Base-by-base conservation (phyloP, 2,329 filamentous ascomycete genomes). In the Calonectria naviculata region DNA sequence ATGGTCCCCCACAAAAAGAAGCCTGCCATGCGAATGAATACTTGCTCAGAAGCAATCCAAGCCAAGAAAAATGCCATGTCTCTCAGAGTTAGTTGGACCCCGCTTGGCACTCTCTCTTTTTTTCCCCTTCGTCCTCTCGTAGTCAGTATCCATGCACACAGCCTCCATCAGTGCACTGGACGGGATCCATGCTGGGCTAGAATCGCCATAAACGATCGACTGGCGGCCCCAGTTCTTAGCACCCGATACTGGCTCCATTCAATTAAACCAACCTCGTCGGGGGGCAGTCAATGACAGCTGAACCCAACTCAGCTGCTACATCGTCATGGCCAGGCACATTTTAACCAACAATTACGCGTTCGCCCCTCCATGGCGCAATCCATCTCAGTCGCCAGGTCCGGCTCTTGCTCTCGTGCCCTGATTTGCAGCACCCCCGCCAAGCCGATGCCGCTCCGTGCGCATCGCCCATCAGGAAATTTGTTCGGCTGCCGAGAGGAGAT, bases 401-500 rank as follows among this genome's bases (percentile, higher is more conserved):
- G 63, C 38, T 46, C 26, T 36, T 54, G 65, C 56, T 42, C 34
- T 56, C 61, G 61, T 69, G 67, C 67, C 67, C 41, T 69, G 60
- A 44, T 69, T 68, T 65, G 29, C 44, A 42, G 13, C 42, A 15
- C 21, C 42, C 28, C 42, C 65, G 46, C 24, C 52, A 61, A 44
- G 47, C 31, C 46, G 52, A 54, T 68, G 42, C 52, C 21, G 34
- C 31, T 54, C 21, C 61, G 24, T 65, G 67, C 60, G 65, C 73
- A 71, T 76, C 65, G 60, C 29, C 65, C 64, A 52, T 17, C 47
- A 52, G 28, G 47, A 31, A 52, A 52, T 8, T 63, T 65, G 67
- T 61, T 70, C 49, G 63, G 67, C 73, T 67, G 73, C 66, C 70
- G 54, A 60, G 71, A 60, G 41, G 31, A 65, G 58, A 58, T 75